phyloP scores from a whole-genome alignment of 2,329 filamentous ascomycete genomes.

The Cordyceps cateniannulata region DNA sequence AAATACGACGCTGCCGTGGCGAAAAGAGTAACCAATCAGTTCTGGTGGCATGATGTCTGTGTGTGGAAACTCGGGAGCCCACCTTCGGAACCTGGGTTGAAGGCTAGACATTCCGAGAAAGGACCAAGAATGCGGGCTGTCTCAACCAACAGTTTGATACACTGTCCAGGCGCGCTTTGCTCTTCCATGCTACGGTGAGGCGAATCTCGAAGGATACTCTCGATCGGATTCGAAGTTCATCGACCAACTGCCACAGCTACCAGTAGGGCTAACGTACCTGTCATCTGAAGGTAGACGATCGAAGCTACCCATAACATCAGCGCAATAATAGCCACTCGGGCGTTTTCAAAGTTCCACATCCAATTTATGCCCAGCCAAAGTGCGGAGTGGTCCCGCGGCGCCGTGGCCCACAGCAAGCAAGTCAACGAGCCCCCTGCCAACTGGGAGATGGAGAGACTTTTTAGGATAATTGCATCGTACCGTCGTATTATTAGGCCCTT shows the following conservation, averaged over 20 bases:
- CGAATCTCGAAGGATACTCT: too few relatives aligned
- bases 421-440: not conserved
- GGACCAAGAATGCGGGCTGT: not conserved
- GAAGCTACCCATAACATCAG: not conserved
- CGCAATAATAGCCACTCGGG: not conserved
- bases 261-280: not conserved
- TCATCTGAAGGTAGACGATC: not conserved
- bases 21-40: not conserved
- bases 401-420: not conserved
- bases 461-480: not conserved
- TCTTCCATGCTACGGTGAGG: too few relatives aligned
- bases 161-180: not conserved
- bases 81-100: not conserved
- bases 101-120: not conserved
- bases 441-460: not conserved
- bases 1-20: constrained; percentile 3
- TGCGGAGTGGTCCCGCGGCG: not conserved
- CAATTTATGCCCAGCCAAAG: not conserved
- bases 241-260: not conserved
- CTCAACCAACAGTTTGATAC: not conserved
- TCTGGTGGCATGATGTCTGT: not conserved
- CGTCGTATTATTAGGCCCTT: not conserved
- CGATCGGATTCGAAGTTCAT: too few relatives aligned
- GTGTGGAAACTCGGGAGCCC: not conserved
- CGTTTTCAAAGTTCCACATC: not conserved